Percentiles rank a stretch among this genome's conserved stretches.
Evolutionary conservation across 2,329 filamentous ascomycete genomes (phyloP).

Genomic region (Nigrograna mackinnonii): DNA sequence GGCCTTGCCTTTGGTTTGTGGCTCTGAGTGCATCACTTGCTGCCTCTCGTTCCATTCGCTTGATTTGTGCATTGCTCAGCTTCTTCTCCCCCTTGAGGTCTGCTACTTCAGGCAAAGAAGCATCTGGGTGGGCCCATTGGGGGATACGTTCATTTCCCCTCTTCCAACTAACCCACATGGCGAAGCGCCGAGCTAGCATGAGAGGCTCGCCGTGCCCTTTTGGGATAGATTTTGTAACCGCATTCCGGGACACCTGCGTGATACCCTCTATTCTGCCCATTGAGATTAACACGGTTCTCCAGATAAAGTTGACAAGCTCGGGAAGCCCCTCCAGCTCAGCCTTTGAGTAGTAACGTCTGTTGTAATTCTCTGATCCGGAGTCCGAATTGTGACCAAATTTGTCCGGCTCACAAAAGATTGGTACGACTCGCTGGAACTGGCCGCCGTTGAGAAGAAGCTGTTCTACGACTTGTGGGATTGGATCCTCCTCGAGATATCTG

Average conservation of each 20-base stretch:
- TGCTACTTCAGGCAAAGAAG: conserved; percentile 49
- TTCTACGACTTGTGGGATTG: conserved; percentile 60
- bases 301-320: conserved; percentile 63
- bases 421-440: conserved; percentile 58
- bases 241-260: conserved; percentile 60
- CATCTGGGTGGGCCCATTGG: conserved; percentile 64
- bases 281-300: conserved; percentile 65
- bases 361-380: conserved; percentile 57
- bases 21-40: conserved; percentile 47
- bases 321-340: conserved; percentile 64
- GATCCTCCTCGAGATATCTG: conserved; percentile 66
- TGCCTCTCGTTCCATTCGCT: conserved; percentile 59
- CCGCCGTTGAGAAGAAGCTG: conserved; percentile 60
- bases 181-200: conserved; percentile 62
- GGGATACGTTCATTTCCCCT: conserved; percentile 66
- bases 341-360: conserved; percentile 65
- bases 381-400: conserved; percentile 56
- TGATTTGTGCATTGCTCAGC: conserved; percentile 57
- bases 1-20: conserved; percentile 46
- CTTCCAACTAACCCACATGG: conserved; percentile 70
- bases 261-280: conserved; percentile 65
- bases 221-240: conserved; percentile 65
- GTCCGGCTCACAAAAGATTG: conserved; percentile 63
- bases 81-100: conserved; percentile 52
- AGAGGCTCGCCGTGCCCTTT: conserved; percentile 65